Evolutionary conservation across 2,329 filamentous ascomycete species (phyloP).

Genomic region (Dactylellina leptospora): DNA sequence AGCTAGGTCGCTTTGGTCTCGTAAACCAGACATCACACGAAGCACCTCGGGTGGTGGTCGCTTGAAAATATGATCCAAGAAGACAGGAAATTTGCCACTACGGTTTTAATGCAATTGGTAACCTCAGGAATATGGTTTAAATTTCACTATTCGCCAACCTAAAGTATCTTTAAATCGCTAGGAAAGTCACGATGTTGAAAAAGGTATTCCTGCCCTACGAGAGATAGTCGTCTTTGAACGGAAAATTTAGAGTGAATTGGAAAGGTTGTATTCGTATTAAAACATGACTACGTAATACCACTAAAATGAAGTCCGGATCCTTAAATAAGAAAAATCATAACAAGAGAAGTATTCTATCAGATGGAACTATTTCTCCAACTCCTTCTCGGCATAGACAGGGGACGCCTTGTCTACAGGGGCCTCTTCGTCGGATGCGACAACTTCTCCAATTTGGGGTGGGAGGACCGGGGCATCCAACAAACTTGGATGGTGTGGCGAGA

Average conservation of each 20-base stretch:
- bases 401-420: conserved; percentile 22
- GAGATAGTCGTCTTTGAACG: too few relatives aligned
- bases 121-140: too few relatives aligned
- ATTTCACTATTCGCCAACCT: too few relatives aligned
- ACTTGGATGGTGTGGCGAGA: conserved; percentile 58
- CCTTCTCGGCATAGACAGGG: conserved; percentile 42
- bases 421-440: conserved; percentile 51
- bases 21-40: too few relatives aligned
- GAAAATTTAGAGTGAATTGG: neutral
- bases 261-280: conserved; percentile 15
- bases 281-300: neutral
- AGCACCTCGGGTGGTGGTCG: too few relatives aligned
- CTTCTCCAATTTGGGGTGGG: conserved; percentile 47
- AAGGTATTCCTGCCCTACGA: too few relatives aligned
- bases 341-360: neutral
- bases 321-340: neutral
- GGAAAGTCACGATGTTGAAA: too few relatives aligned
- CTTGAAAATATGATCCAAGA: too few relatives aligned
- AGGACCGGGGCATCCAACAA: conserved; percentile 45
- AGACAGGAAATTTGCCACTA: too few relatives aligned
- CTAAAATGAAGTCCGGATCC: neutral
- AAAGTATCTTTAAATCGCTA: too few relatives aligned
- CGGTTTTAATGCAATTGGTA: too few relatives aligned
- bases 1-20: too few relatives aligned
- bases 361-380: conserved; percentile 26